These are phyloP conservation scores for Pichia norvegensis DNA, from an alignment of 1,139 yeast species.

Conservation along the genomic window DNA sequence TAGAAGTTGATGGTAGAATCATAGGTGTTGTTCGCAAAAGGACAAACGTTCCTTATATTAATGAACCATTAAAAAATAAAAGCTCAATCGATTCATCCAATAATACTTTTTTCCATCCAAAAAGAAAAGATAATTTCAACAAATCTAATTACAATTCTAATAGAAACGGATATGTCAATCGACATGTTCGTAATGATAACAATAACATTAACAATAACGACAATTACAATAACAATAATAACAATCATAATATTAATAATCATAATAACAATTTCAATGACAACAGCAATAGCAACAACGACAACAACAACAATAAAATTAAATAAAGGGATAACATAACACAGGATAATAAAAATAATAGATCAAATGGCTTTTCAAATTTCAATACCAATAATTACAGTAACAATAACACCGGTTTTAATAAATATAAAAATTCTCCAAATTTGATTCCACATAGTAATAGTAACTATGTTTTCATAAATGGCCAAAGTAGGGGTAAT, in stretches of 20 bases:
- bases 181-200: background rate
- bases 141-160: background rate
- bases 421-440: background rate
- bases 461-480: conserved; percentile 1
- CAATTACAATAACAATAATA: background rate
- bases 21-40: conserved; percentile 70
- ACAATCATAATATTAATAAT: background rate
- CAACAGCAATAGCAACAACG: background rate
- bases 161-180: background rate
- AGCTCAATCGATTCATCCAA: background rate
- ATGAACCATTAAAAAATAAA: conserved; percentile 28
- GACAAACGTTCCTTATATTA: conserved; percentile 69
- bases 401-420: background rate
- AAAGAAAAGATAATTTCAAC: background rate
- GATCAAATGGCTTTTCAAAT: background rate
- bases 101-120: background rate
- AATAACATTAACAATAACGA: background rate
- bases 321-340: background rate
- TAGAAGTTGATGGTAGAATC: conserved; percentile 57
- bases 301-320: background rate
- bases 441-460: background rate
- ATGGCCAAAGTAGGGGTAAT: background rate
- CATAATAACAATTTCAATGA: background rate
- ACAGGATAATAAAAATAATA: background rate
- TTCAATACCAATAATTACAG: background rate